Percentiles rank a stretch among this genome's conserved stretches.
Evolutionary conservation across 345 rosid genomes (phyloP).

Genomic region (Aquilaria yunnanensis): DNA sequence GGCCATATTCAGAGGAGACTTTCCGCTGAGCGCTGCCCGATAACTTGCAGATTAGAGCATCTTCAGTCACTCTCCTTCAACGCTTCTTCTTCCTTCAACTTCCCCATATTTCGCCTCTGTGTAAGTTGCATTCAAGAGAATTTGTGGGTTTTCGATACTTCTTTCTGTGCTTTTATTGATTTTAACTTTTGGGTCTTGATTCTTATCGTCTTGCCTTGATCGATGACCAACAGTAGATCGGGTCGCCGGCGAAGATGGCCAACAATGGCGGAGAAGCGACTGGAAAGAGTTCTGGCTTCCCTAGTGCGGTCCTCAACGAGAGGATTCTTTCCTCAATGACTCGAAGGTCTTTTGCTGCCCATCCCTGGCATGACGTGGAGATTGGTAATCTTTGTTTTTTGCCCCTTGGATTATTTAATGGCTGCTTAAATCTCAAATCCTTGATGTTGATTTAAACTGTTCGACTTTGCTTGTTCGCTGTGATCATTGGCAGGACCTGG

Average conservation of each 20-base stretch:
- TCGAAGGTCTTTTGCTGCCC: slow-evolving; percentile 74
- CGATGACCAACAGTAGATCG: background rate
- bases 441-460: background rate
- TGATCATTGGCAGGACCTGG: slow-evolving; percentile 57
- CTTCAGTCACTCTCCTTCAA: no score
- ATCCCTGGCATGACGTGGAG: slow-evolving; percentile 96
- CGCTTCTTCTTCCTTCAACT: no score
- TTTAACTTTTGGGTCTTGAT: background rate
- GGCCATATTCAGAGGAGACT: no score
- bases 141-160: background rate
- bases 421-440: no score
- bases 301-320: slow-evolving; percentile 48
- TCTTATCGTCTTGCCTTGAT: background rate
- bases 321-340: slow-evolving; percentile 80
- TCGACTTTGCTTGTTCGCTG: background rate
- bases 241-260: slow-evolving; percentile 33
- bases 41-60: no score
- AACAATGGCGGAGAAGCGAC: slow-evolving; percentile 30
- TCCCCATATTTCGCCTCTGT: background rate
- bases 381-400: slow-evolving; percentile 39
- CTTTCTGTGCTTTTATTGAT: background rate
- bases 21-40: no score
- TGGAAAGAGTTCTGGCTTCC: slow-evolving; percentile 12
- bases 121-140: slow-evolving; percentile 1
- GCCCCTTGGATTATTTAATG: no score